Evolutionary conservation across 73 alveolate species (phyloP).

Genomic region (Tetrahymena malaccensis): DNA sequence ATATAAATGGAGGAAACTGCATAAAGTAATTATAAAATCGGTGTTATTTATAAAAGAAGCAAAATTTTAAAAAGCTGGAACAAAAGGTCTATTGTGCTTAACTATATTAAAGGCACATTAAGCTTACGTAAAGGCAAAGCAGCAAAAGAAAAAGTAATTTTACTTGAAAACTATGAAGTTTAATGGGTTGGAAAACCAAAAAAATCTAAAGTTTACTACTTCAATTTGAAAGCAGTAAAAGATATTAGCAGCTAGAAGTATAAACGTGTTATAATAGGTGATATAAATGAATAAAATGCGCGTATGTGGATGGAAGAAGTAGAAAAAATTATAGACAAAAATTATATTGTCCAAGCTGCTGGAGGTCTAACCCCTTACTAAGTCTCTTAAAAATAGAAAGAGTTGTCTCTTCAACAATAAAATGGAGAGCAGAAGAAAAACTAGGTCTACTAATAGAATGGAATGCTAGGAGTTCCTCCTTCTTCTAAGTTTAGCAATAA

Average conservation of each 20-base stretch:
- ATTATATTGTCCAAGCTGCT: neutral
- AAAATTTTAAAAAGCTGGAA: neutral
- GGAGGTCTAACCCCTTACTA: neutral
- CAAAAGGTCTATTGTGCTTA: neutral
- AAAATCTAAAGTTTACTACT: neutral
- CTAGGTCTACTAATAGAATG: neutral
- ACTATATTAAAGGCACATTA: neutral
- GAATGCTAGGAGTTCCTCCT: neutral
- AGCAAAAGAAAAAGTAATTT: neutral
- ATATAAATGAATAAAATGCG: neutral
- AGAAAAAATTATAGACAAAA: neutral
- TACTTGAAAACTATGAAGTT: neutral
- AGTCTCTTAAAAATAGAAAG: neutral
- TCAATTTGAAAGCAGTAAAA: neutral
- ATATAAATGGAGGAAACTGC: neutral
- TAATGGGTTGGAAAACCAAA: neutral
- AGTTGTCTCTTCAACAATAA: neutral
- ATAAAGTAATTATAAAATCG: neutral
- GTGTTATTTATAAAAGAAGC: neutral
- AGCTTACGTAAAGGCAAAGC: neutral
- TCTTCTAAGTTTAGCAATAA: neutral
- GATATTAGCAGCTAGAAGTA: neutral
- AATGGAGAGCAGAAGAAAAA: neutral
- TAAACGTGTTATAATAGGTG: neutral
- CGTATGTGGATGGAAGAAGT: neutral